A percentile compares a stretch with the other conserved stretches of the same genome.
These are phyloP conservation scores for Trametes versicolor DNA, from an alignment of 1,284 basidiomycete species.

Conservation along the genomic window DNA sequence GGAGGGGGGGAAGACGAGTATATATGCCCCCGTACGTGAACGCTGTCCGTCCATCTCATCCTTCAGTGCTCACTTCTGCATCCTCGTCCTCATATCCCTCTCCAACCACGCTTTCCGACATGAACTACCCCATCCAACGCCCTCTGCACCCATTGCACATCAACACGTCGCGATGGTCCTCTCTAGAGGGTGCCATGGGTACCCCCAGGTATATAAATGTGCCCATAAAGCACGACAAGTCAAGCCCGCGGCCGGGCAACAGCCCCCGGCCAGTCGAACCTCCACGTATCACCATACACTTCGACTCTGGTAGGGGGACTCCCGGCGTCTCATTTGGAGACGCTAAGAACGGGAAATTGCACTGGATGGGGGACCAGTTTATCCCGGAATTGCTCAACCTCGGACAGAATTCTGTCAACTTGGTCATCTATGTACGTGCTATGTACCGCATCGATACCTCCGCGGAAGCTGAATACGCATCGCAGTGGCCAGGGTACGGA, in stretches of 20 bases:
- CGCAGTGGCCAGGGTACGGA: constrained; percentile 25
- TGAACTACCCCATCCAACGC: background rate
- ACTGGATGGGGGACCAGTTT: background rate
- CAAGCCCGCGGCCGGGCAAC: no score
- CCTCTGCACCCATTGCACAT: constrained; percentile 9
- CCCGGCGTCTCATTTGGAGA: background rate
- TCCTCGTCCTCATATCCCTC: background rate
- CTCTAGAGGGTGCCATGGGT: background rate
- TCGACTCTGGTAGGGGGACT: background rate
- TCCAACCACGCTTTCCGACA: background rate
- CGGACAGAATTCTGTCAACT: background rate
- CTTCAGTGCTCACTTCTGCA: no score
- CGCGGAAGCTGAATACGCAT: background rate
- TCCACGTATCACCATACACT: no score
- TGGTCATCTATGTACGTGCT: constrained; percentile 12
- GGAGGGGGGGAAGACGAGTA: background rate
- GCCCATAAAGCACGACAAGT: no score
- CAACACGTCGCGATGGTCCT: constrained; percentile 3
- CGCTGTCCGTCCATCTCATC: background rate
- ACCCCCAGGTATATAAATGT: background rate
- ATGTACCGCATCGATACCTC: background rate
- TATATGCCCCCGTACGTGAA: constrained; percentile 4
- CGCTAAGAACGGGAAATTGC: background rate
- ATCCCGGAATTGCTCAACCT: background rate
- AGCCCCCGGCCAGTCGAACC: no score